Conservation (phyloP, 441 rosid genomes). For the Jatropha podagrica region DNA sequence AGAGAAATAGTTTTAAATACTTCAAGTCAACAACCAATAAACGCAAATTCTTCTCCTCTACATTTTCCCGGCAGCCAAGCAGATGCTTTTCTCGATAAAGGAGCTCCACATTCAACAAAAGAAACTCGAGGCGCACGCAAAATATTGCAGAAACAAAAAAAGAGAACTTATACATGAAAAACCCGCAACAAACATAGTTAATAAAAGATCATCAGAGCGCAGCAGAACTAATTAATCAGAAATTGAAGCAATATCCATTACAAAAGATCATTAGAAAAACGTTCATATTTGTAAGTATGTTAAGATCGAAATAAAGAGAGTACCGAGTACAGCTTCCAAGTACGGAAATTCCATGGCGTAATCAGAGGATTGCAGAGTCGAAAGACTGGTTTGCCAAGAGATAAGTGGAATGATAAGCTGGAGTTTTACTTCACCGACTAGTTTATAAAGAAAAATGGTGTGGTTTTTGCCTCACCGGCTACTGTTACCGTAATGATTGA, state of each 20-base stretch:
- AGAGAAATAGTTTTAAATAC: not conserved
- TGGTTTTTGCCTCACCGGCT: no score
- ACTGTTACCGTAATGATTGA: no score
- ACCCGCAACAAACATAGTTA: not conserved
- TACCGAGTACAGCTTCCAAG: conserved; percentile 92
- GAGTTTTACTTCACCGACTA: not conserved
- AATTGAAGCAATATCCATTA: not conserved
- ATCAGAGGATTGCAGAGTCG: not conserved
- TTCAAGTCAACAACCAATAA: not conserved
- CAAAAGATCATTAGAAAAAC: not conserved
- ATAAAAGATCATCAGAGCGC: not conserved
- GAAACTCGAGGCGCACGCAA: not conserved
- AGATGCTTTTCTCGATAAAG: not conserved
- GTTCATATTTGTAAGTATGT: not conserved
- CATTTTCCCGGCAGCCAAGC: not conserved
- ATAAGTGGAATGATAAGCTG: not conserved
- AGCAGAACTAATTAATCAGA: not conserved
- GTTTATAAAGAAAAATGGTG: no score
- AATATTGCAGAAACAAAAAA: not conserved
- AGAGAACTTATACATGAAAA: not conserved
- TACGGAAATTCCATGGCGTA: conserved; percentile 75
- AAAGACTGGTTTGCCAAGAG: not conserved
- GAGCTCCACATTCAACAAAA: not conserved
- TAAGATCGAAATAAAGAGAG: not conserved
- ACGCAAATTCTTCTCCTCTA: not conserved